Percentiles rank a stretch among this genome's conserved stretches.
phyloP scores from a whole-genome alignment of 345 rosid genomes.

The Streptanthus diversifolius region DNA sequence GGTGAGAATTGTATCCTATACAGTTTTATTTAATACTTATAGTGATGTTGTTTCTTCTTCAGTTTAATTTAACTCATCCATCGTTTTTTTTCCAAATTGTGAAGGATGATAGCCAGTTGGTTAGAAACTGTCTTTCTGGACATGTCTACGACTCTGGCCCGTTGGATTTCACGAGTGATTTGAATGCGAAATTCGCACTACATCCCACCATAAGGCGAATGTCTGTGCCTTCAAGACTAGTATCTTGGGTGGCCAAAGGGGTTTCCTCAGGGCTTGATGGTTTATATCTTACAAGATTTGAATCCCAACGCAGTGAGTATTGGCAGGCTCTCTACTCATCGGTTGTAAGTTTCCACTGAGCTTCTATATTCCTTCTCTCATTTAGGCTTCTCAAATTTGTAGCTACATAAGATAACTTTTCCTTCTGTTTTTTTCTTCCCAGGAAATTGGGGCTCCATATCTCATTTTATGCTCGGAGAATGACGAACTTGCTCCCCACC shows the following conservation, averaged over 20 bases:
- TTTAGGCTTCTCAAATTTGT: conserved; percentile 1
- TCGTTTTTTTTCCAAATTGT: background rate
- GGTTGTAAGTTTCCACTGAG: conserved; percentile 49
- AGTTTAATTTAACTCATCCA: background rate
- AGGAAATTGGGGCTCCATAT: conserved; percentile 84
- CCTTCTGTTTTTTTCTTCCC: conserved; percentile 3
- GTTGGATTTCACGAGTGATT: conserved; percentile 75
- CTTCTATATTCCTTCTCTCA: background rate
- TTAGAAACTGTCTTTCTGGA: conserved; percentile 76
- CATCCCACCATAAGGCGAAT: conserved; percentile 62
- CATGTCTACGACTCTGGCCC: conserved; percentile 90
- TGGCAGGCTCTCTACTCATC: conserved; percentile 83
- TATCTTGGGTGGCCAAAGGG: conserved; percentile 81
- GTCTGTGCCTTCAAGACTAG: conserved; percentile 63
- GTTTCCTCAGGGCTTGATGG: conserved; percentile 75
- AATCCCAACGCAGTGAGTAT: conserved; percentile 77
- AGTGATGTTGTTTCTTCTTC: background rate
- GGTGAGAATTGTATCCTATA: conserved; percentile 38
- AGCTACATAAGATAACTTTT: background rate
- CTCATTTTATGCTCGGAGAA: conserved; percentile 78
- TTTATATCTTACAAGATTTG: conserved; percentile 79
- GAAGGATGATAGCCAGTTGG: conserved; percentile 67
- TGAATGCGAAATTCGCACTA: conserved; percentile 63
- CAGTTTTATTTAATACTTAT: background rate
- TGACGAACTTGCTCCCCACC: conserved; percentile 67